These are phyloP conservation scores for Coniosporium tulheliwenetii DNA, from an alignment of 2,329 filamentous ascomycete genomes.

Conservation along the genomic window DNA sequence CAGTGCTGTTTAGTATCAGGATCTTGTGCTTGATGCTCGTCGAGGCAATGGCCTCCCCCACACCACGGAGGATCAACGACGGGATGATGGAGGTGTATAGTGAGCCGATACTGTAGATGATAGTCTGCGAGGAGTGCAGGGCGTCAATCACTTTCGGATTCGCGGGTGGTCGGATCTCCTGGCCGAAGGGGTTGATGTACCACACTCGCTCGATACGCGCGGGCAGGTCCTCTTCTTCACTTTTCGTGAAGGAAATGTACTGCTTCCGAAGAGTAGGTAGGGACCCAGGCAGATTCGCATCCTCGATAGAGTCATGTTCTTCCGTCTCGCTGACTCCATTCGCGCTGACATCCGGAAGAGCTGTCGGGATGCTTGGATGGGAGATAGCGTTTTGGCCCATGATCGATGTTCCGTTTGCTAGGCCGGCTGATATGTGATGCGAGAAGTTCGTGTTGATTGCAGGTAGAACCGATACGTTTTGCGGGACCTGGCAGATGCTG, in stretches of 20 bases:
- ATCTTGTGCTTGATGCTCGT: constrained; percentile 52
- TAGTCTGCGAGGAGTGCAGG: constrained; percentile 44
- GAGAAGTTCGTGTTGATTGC: constrained; percentile 92
- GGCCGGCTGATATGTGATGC: constrained; percentile 77
- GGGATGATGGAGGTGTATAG: constrained; percentile 84
- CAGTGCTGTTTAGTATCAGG: constrained; percentile 66
- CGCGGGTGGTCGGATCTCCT: constrained; percentile 74
- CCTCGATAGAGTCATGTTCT: constrained; percentile 53
- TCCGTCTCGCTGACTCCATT: constrained; percentile 24
- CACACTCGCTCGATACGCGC: constrained; percentile 68
- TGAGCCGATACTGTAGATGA: constrained; percentile 89
- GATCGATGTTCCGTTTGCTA: constrained; percentile 62
- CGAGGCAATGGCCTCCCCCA: constrained; percentile 48
- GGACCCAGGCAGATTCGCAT: constrained; percentile 68
- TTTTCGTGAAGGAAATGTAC: constrained; percentile 72
- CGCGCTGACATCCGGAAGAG: constrained; percentile 2
- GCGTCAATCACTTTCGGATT: constrained; percentile 68
- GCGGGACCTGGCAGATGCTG: constrained; percentile 71
- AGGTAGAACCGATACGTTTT: constrained; percentile 63
- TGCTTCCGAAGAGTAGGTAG: constrained; percentile 65
- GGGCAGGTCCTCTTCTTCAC: constrained; percentile 56
- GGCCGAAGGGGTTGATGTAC: constrained; percentile 99
- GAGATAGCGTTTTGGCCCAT: constrained; percentile 88
- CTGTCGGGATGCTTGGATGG: constrained; percentile 57
- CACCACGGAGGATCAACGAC: constrained; percentile 60